Conservation (phyloP, 2,329 filamentous ascomycete genomes). For the Sodiomyces alkalinus region DNA sequence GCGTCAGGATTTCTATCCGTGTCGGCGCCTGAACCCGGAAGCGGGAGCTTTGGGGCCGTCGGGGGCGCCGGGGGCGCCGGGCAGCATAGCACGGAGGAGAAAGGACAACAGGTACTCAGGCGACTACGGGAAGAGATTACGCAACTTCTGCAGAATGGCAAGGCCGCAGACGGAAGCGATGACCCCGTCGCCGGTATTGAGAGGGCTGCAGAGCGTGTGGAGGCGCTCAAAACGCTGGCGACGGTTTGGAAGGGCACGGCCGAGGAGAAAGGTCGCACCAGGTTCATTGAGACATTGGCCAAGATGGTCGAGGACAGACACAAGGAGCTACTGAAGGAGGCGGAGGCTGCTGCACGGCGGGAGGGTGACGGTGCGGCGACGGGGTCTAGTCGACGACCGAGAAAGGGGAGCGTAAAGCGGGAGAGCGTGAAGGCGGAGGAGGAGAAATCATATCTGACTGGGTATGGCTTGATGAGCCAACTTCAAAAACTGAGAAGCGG, state of each 20-base stretch:
- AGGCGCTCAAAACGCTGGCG: constrained; percentile 60
- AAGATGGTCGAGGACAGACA: constrained; percentile 70
- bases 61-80: too few relatives aligned
- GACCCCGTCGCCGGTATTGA: constrained; percentile 54
- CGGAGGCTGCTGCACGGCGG: constrained; percentile 27
- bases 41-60: constrained; percentile 8
- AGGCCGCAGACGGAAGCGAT: constrained; percentile 10
- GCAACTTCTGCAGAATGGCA: constrained; percentile 34
- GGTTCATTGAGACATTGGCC: constrained; percentile 68
- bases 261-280: constrained; percentile 72
- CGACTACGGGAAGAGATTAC: constrained; percentile 57
- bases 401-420: constrained; percentile 19
- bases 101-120: constrained; percentile 67
- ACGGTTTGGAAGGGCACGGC: constrained; percentile 91
- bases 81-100: constrained; percentile 64
- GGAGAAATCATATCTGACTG: constrained; percentile 27
- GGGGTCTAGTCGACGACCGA: constrained; percentile 13
- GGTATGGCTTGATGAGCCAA: constrained; percentile 47
- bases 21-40: constrained; percentile 64
- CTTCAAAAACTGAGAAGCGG: constrained; percentile 44
- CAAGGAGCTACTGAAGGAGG: constrained; percentile 35
- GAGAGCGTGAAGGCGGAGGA: constrained; percentile 22
- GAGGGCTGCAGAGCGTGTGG: constrained; percentile 57
- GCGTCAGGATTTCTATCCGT: constrained; percentile 80
- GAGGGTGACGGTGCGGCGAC: constrained; percentile 15